Conservation (phyloP, 768 basidiomycete genomes). For the Termitomyces sp. region DNA sequence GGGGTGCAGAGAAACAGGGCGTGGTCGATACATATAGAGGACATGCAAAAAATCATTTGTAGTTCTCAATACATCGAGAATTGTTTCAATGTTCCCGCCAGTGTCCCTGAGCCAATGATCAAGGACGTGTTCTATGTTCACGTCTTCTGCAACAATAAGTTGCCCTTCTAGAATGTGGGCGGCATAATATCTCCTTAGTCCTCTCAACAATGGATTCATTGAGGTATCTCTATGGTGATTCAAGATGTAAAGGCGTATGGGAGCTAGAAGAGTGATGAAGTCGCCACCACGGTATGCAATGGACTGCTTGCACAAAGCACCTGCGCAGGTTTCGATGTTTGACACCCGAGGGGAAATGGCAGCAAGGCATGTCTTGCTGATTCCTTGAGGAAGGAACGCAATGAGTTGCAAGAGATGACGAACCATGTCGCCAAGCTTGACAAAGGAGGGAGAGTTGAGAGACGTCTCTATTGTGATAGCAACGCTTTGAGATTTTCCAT, state of each 20-base stretch:
- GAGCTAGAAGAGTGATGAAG: conserved; percentile 13
- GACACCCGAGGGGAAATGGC: neutral
- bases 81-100: no score
- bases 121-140: conserved; percentile 9
- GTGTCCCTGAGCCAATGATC: neutral
- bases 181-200: neutral
- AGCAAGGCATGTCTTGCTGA: neutral
- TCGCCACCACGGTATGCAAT: conserved; percentile 6
- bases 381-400: conserved; percentile 3
- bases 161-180: neutral
- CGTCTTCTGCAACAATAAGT: neutral
- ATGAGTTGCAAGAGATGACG: neutral
- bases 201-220: neutral
- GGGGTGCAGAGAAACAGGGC: no score
- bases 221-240: neutral
- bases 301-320: conserved; percentile 8
- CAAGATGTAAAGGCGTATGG: conserved; percentile 10
- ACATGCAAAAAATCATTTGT: no score
- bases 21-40: no score
- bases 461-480: neutral
- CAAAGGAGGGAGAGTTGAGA: neutral
- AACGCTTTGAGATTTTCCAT: neutral
- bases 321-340: neutral
- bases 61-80: no score
- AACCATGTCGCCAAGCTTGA: neutral